Percentiles rank a stretch among this genome's conserved stretches.
Evolutionary conservation across 2,329 filamentous ascomycete species (phyloP).

Genomic region (Aspergillus thermomutatus): DNA sequence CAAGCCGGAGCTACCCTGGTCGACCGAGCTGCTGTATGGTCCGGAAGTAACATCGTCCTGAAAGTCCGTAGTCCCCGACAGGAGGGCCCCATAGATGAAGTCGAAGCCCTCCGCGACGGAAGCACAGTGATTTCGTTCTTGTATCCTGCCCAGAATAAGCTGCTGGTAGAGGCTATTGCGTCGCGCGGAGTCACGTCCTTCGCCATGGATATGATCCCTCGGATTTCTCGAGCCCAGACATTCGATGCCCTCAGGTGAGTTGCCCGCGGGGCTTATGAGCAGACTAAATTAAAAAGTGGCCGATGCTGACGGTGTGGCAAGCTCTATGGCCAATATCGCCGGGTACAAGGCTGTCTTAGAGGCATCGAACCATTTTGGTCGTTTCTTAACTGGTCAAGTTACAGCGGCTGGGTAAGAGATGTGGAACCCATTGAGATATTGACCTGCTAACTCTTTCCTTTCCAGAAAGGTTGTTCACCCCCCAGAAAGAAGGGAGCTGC

Average conservation of each 20-base stretch:
- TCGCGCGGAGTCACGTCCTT: conserved; percentile 70
- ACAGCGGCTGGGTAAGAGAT: conserved; percentile 69
- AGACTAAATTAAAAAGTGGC: neutral
- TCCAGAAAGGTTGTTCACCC: conserved; percentile 22
- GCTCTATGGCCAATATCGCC: conserved; percentile 92
- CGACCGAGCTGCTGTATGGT: conserved; percentile 67
- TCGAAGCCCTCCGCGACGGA: conserved; percentile 63
- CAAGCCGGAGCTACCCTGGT: conserved; percentile 75
- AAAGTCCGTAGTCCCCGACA: conserved; percentile 75
- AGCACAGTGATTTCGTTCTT: conserved; percentile 79
- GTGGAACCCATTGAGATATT: neutral
- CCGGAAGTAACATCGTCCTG: conserved; percentile 71
- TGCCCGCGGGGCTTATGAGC: neutral
- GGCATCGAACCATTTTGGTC: conserved; percentile 83
- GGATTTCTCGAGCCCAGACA: conserved; percentile 82
- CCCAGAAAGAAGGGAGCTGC: neutral
- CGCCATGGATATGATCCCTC: conserved; percentile 89
- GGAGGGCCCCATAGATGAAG: conserved; percentile 59
- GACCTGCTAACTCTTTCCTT: conserved; percentile 23
- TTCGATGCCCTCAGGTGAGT: conserved; percentile 69
- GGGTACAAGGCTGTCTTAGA: conserved; percentile 90
- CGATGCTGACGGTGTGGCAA: conserved; percentile 29
- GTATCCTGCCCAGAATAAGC: conserved; percentile 76
- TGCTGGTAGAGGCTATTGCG: conserved; percentile 70
- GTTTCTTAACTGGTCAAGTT: conserved; percentile 84